phyloP scores from a whole-genome alignment of 129 eudicot species.

The Pittosporum tobira region DNA sequence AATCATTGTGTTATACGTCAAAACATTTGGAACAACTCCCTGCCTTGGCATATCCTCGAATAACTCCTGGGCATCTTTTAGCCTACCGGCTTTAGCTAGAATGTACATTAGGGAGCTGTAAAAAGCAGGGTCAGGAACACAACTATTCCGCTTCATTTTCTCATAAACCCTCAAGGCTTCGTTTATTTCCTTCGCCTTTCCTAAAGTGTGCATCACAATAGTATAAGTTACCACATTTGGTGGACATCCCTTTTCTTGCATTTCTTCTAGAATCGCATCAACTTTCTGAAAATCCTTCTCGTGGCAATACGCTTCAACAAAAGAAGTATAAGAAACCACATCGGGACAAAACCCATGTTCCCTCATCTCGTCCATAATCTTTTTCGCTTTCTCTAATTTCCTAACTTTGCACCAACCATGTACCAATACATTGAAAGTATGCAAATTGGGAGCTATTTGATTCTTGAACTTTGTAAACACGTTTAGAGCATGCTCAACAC shows the following conservation, averaged over 20 bases:
- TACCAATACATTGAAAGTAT: slow-evolving; percentile 52
- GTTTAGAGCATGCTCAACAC: slow-evolving; percentile 54
- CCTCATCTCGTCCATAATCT: slow-evolving; percentile 49
- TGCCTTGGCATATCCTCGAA: slow-evolving; percentile 65
- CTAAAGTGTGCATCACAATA: slow-evolving; percentile 55
- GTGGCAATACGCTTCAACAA: slow-evolving; percentile 53
- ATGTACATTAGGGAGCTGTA: slow-evolving; percentile 39
- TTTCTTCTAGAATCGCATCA: slow-evolving; percentile 44
- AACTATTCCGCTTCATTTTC: slow-evolving; percentile 38
- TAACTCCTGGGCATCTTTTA: slow-evolving; percentile 57
- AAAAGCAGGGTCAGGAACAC: slow-evolving; percentile 44
- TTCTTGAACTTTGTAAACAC: slow-evolving; percentile 38
- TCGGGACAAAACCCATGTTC: slow-evolving; percentile 45
- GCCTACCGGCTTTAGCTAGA: slow-evolving; percentile 49
- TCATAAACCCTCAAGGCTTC: slow-evolving; percentile 58
- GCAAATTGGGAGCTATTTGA: slow-evolving; percentile 29
- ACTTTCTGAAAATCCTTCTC: slow-evolving; percentile 76
- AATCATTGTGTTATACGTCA: slow-evolving; percentile 57
- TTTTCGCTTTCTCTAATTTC: slow-evolving; percentile 35
- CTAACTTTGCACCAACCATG: slow-evolving; percentile 75
- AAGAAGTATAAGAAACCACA: slow-evolving; percentile 52
- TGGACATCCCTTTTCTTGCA: slow-evolving; percentile 49
- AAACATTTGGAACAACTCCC: slow-evolving; percentile 39
- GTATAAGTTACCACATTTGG: slow-evolving; percentile 67
- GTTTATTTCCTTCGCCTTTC: slow-evolving; percentile 53